Evolutionary conservation across 352 stramenopile genomes (phyloP).

Genomic region (Phytophthora europaea): DNA sequence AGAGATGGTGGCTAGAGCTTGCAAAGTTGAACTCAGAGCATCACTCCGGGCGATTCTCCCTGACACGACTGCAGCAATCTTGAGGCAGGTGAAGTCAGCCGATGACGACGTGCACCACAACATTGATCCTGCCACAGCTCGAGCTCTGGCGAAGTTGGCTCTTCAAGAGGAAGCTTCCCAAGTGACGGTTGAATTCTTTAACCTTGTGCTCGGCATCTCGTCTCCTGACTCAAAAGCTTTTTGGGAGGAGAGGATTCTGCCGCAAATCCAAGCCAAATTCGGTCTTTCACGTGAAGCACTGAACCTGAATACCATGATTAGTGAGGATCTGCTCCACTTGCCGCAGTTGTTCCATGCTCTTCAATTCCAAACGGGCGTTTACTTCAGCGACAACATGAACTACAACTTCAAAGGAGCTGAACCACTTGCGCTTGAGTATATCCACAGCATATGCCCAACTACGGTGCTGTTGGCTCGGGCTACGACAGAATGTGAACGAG

Average conservation of each 20-base stretch:
- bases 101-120: conserved; percentile 9
- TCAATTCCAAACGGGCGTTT: conserved; percentile 46
- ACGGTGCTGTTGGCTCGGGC: conserved; percentile 42
- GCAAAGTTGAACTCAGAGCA: conserved; percentile 60
- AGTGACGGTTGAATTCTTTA: conserved; percentile 62
- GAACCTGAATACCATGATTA: conserved; percentile 42
- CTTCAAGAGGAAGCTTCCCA: conserved; percentile 30
- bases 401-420: conserved; percentile 47
- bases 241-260: conserved; percentile 65
- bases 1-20: conserved; percentile 71
- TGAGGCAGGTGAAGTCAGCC: conserved; percentile 28
- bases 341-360: conserved; percentile 65
- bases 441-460: conserved; percentile 25
- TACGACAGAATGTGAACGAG: conserved; percentile 31
- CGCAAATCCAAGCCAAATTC: conserved; percentile 58
- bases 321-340: conserved; percentile 54
- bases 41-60: conserved; percentile 46
- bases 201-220: conserved; percentile 53
- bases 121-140: conserved; percentile 17
- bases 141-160: conserved; percentile 26
- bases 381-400: conserved; percentile 38
- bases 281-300: conserved; percentile 21
- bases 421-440: conserved; percentile 36
- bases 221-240: conserved; percentile 46
- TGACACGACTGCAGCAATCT: conserved; percentile 25